Evolutionary conservation across 2,329 filamentous ascomycete genomes (phyloP), one percentile per base, ranked within the genome.

Genomic region (Teratosphaeria zuluensis): DNA sequence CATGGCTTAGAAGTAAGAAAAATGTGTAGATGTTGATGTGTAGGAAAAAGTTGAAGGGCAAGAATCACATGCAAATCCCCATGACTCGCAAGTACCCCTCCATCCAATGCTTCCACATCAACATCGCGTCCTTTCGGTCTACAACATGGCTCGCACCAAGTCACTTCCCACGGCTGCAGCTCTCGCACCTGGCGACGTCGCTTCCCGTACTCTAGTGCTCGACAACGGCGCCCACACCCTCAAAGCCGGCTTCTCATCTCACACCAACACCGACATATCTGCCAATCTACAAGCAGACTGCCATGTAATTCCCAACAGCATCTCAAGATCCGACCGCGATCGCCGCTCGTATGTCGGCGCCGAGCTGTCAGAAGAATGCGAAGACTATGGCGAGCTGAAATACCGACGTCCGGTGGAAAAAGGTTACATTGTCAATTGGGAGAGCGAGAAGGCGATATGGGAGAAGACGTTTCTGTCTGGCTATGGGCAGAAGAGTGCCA

Each of bases 341-440:
- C 86, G 84, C 66, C 86, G 88, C 64, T 83, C 86, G 4, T 95
- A 94, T 68, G 82, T 96, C 61, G 92, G 84, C 14, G 85, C 88
- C 0, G 88, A 95, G 65, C 77, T 96, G 1, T 19, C 42, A 28
- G 83, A 86, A 8, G 81, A 84, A 59, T 95, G 92, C 73, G 86
- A 82, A 63, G 92, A 99, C 70, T 96, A 90, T 77, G 90, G 91
- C 64, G 92, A 96, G 72, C 84, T 95, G 21, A 82, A 84, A 8
- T 96, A 96, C 68, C 84, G 92, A 1, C 81, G 92, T 0, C 94
- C 94, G 0, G 89, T 97, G 1, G 94, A 99, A 74, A 95, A 92
- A 74, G 94, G 94, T 7, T 97, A 89, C 70, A 80, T 97, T 55
- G 92, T 97, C 61, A 96, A 92, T 70, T 99, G 94, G 94, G 94